Conservation (phyloP, 768 basidiomycete genomes). For the Butyriboletus loyo region DNA sequence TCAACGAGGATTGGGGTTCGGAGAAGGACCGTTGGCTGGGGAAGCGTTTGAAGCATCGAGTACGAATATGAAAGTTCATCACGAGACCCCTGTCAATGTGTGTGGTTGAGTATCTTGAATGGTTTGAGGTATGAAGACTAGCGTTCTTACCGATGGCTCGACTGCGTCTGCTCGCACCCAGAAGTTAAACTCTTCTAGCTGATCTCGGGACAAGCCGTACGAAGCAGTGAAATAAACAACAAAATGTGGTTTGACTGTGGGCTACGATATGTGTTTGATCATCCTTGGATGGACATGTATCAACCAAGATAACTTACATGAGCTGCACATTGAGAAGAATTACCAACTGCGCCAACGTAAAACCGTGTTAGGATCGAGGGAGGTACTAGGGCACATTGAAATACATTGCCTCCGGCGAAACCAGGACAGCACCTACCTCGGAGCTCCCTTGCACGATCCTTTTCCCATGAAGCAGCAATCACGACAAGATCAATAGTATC, state of each 20-base stretch:
- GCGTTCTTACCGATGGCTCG: conserved; percentile 19
- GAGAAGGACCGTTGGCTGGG: conserved; percentile 56
- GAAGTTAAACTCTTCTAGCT: conserved; percentile 74
- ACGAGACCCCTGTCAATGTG: background rate
- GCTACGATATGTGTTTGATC: conserved; percentile 29
- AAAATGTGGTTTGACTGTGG: conserved; percentile 53
- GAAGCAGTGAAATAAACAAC: conserved; percentile 72
- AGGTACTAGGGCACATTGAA: conserved; percentile 45
- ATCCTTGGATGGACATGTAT: background rate
- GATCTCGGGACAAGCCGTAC: conserved; percentile 66
- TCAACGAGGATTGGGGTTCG: conserved; percentile 64
- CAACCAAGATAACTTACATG: conserved; percentile 34
- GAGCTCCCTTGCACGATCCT: conserved; percentile 70
- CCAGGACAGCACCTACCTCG: conserved; percentile 46
- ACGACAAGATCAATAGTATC: conserved; percentile 79
- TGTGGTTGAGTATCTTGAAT: background rate
- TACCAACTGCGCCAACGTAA: conserved; percentile 67
- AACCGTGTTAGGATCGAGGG: conserved; percentile 75
- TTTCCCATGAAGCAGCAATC: conserved; percentile 78
- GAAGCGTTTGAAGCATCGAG: conserved; percentile 44
- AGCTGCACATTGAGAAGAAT: conserved; percentile 39
- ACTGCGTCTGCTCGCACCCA: conserved; percentile 39
- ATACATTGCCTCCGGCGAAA: background rate
- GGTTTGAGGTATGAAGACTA: background rate
- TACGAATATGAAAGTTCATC: conserved; percentile 53